These are phyloP conservation scores for Lactarius evosmus DNA, from an alignment of 768 basidiomycete species.

Conservation along the genomic window DNA sequence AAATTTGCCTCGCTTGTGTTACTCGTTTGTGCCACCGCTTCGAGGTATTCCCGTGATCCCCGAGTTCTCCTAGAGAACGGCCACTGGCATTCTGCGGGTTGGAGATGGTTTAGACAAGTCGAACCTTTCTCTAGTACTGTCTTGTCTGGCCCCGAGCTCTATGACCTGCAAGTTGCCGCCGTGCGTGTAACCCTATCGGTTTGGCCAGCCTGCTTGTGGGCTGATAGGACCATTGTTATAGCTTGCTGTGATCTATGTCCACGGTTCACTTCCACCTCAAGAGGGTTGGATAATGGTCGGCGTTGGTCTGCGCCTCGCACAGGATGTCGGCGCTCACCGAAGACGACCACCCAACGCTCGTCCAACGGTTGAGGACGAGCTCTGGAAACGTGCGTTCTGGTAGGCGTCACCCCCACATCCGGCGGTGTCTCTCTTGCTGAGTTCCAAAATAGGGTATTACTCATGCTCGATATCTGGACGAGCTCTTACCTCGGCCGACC, in stretches of 20 bases:
- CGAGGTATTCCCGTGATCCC: constrained; percentile 22
- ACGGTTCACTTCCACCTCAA: constrained; percentile 46
- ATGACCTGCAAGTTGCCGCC: constrained; percentile 68
- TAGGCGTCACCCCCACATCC: constrained; percentile 28
- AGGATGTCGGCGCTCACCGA: constrained; percentile 75
- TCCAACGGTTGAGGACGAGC: constrained; percentile 58
- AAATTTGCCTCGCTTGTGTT: constrained; percentile 24
- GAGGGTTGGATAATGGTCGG: constrained; percentile 56
- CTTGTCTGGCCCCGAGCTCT: constrained; percentile 54
- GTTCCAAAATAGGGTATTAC: constrained; percentile 42
- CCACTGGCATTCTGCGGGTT: constrained; percentile 37
- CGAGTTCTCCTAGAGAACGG: constrained; percentile 13
- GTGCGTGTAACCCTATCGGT: constrained; percentile 35
- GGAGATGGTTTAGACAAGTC: constrained; percentile 57
- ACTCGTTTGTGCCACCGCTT: constrained; percentile 24
- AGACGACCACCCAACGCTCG: constrained; percentile 39
- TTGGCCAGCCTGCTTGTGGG: background rate
- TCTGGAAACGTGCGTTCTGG: constrained; percentile 76
- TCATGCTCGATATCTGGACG: constrained; percentile 44
- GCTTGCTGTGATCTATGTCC: constrained; percentile 41
- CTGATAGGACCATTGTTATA: constrained; percentile 19
- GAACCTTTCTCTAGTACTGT: constrained; percentile 55
- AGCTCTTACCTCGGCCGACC: constrained; percentile 60
- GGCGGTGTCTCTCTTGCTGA: background rate
- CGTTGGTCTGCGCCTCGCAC: constrained; percentile 62